These are phyloP conservation scores for Pythium grandisporangium DNA, from an alignment of 352 stramenopile species.

Conservation along the genomic window DNA sequence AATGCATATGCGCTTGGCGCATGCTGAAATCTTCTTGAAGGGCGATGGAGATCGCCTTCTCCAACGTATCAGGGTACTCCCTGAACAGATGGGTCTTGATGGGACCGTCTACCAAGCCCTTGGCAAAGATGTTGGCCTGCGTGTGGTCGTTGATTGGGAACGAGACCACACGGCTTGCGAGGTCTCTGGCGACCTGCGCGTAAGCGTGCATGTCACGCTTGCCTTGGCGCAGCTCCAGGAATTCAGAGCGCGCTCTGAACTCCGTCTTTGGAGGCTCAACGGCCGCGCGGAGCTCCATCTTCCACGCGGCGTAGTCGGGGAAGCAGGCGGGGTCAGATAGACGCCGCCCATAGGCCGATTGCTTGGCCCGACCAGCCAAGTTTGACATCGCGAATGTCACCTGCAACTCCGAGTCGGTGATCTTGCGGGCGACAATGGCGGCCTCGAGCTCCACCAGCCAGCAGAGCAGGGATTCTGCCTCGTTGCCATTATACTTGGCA, in stretches of 20 bases:
- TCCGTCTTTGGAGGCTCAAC: constrained; percentile 6
- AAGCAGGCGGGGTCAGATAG: constrained; percentile 5
- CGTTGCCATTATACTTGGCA: constrained; percentile 3
- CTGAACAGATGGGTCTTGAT: constrained; percentile 9
- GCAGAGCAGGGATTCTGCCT: background rate
- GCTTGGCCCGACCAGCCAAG: background rate
- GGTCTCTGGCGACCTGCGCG: constrained; percentile 6
- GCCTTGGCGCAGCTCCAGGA: constrained; percentile 6
- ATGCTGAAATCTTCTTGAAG: constrained; percentile 7
- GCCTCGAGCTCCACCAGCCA: constrained; percentile 7
- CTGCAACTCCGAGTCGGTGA: constrained; percentile 5
- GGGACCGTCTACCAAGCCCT: constrained; percentile 4
- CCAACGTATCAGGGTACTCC: constrained; percentile 3
- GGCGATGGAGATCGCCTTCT: constrained; percentile 2
- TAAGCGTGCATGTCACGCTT: constrained; percentile 9
- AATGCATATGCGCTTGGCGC: constrained; percentile 1
- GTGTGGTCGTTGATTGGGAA: constrained; percentile 2
- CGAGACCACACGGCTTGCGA: constrained; percentile 4
- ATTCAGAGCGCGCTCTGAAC: constrained; percentile 5
- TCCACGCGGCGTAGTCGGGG: constrained; percentile 2
- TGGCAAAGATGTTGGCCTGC: constrained; percentile 6
- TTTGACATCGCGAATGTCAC: constrained; percentile 5
- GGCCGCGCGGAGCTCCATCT: constrained; percentile 1
- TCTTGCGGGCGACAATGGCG: constrained; percentile 1
- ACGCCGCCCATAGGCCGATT: background rate